Conservation (phyloP, 306 rosid genomes). For the Acacia crassicarpa region DNA sequence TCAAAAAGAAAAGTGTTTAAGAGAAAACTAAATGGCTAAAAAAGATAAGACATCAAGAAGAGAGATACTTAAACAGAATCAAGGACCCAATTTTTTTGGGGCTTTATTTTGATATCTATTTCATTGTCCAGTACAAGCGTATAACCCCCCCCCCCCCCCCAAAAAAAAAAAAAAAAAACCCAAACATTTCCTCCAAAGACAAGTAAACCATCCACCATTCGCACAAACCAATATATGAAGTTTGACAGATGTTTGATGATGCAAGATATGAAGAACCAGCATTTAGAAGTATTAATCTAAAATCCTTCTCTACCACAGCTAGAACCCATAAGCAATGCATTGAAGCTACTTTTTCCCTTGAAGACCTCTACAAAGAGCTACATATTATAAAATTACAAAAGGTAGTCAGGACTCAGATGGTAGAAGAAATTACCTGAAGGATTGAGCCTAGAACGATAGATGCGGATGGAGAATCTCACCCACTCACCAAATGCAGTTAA, state of each 20-base stretch:
- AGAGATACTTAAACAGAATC: neutral
- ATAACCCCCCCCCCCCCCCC: no score
- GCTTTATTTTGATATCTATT: no score
- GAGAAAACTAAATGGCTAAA: neutral
- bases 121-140: no score
- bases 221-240: no score
- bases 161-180: no score
- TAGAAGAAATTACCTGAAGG: neutral
- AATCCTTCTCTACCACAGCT: neutral
- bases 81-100: neutral
- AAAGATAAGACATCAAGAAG: neutral
- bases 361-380: neutral
- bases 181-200: no score
- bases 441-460: neutral
- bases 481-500: neutral
- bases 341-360: neutral
- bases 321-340: neutral
- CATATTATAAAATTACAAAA: neutral
- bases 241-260: no score
- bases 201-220: no score
- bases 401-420: neutral
- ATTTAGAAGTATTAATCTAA: neutral
- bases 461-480: neutral
- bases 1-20: neutral
- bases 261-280: neutral